Conservation (phyloP, 495 filamentous ascomycete genomes). For the Friedmanniomyces endolithicus region DNA sequence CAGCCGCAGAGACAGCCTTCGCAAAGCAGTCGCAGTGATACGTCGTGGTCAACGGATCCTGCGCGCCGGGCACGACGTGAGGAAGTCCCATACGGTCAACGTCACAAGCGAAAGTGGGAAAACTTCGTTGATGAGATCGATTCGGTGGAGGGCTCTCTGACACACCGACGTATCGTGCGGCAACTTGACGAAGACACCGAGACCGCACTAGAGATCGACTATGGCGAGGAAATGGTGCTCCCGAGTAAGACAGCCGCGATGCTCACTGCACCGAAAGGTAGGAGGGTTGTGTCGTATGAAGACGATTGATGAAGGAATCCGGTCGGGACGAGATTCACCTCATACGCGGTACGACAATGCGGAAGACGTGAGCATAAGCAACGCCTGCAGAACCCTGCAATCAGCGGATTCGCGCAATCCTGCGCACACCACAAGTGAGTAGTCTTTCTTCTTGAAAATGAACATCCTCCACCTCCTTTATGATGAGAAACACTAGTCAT, state of each 20-base stretch:
- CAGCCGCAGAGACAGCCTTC: not conserved
- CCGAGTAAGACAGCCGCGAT: not conserved
- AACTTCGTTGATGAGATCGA: constrained; percentile 38
- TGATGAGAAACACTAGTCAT: constrained; percentile 22
- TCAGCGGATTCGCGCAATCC: too few relatives aligned
- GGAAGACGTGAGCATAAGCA: too few relatives aligned
- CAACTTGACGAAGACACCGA: constrained; percentile 25
- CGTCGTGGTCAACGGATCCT: not conserved
- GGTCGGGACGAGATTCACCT: too few relatives aligned
- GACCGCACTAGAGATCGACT: constrained; percentile 26
- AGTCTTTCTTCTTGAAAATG: not conserved
- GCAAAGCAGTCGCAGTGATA: constrained; percentile 10
- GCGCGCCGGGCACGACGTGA: constrained; percentile 29
- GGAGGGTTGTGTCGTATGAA: not conserved
- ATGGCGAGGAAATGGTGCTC: constrained; percentile 24
- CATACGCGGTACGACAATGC: too few relatives aligned
- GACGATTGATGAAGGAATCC: not conserved
- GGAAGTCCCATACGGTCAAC: constrained; percentile 23
- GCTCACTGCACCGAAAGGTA: not conserved
- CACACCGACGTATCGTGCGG: constrained; percentile 24
- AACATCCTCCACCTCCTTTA: not conserved
- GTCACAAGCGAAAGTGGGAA: constrained; percentile 40
- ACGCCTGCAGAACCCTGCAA: too few relatives aligned
- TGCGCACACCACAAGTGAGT: not conserved
- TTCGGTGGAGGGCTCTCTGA: constrained; percentile 37